phyloP scores from a whole-genome alignment of 805 yeast species.

The Saturnispora quitensis region DNA sequence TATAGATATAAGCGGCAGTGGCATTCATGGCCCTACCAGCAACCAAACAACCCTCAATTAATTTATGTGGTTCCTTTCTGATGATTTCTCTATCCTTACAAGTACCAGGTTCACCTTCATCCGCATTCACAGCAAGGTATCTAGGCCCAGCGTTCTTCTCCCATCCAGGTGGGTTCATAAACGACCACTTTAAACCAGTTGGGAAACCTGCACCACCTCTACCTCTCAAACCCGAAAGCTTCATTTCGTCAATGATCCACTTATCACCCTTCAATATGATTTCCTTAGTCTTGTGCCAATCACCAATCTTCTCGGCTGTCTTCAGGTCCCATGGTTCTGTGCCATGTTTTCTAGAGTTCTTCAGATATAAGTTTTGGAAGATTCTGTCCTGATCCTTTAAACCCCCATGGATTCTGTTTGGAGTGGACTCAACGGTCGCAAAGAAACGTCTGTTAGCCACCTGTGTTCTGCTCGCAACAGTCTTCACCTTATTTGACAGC shows the following conservation, averaged over 20 bases:
- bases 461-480: neutral
- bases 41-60: conserved; percentile 83
- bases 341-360: conserved; percentile 50
- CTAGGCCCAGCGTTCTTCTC: conserved; percentile 85
- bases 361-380: conserved; percentile 66
- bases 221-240: conserved; percentile 77
- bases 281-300: conserved; percentile 89
- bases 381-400: conserved; percentile 77
- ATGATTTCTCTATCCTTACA: conserved; percentile 89
- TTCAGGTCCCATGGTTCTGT: conserved; percentile 47
- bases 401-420: conserved; percentile 58
- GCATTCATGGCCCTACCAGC: conserved; percentile 93
- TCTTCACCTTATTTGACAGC: conserved; percentile 8
- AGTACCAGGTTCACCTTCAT: conserved; percentile 93
- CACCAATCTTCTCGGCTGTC: conserved; percentile 72
- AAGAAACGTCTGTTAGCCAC: conserved; percentile 15
- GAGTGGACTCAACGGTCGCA: conserved; percentile 41
- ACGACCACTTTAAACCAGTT: conserved; percentile 84
- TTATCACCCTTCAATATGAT: conserved; percentile 73
- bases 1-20: conserved; percentile 84
- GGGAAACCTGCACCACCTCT: conserved; percentile 96
- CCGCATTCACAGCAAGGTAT: conserved; percentile 83
- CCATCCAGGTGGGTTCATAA: conserved; percentile 96
- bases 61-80: conserved; percentile 86
- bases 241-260: conserved; percentile 86